Base-by-base conservation (phyloP, 352 stramenopile species). In the Globisporangium irregulare region DNA sequence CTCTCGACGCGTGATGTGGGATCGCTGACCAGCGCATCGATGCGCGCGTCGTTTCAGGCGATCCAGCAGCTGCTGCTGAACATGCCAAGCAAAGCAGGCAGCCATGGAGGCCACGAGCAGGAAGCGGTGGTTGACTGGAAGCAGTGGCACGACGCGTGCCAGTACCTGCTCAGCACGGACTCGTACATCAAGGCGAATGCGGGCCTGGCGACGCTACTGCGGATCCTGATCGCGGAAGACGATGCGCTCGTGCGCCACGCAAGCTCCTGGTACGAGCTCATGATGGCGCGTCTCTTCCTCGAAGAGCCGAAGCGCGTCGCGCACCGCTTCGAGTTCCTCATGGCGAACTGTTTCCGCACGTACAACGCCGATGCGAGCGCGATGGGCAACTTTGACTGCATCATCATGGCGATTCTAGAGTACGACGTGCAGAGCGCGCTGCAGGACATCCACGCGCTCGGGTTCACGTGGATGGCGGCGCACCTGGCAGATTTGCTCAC, bases 301-400 rank as follows among this genome's bases (percentile, higher is more conserved):
- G 80, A 93, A 15, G 85, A 92, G 56, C 84, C 87, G 24, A 95
- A 92, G 75, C 76, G 75, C 5, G 77, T 92, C 20, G 85, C 86
- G 24, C 74, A 93, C 54, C 87, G 83, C 5, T 88, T 92, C 41
- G 81, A 92, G 69, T 93, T 89, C 59, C 75, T 93, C 20, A 93
- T 92, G 85, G 81, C 79, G 24, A 90, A 86, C 53, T 93, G 82
- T 68, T 89, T 88, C 66, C 72, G 74, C 53, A 72, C 66, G 12
- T 84, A 89, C 61, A 71, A 87, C 48, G 68, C 64, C 24, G 67
- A 73, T 5, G 67, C 69, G 29, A 72, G 71, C 9, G 75, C 60
- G 10, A 92, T 95, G 81, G 83, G 77, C 63, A 91, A 89, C 61
- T 93, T 95, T 29, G 87, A 93, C 67, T 91, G 82, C 68, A 92